Percentiles rank a stretch among this genome's conserved stretches.
phyloP scores from a whole-genome alignment of 1,139 yeast species.

The Pichia sp. region DNA sequence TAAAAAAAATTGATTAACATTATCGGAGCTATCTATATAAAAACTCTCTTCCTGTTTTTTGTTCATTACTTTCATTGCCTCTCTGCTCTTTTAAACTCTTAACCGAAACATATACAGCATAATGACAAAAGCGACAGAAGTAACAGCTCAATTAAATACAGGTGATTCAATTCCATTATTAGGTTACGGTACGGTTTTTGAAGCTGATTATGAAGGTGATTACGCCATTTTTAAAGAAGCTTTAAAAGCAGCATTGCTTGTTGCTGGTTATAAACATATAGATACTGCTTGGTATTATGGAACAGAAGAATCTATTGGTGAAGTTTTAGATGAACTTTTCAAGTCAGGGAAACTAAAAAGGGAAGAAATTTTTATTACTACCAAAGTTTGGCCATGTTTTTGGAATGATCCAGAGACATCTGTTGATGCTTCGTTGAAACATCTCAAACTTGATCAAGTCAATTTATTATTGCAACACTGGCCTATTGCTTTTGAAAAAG shows the following conservation, averaged over 20 bases:
- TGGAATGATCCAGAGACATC: constrained; percentile 25
- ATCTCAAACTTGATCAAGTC: constrained; percentile 41
- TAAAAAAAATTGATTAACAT: too few species aligned
- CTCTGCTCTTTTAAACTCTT: too few species aligned
- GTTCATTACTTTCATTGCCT: not conserved
- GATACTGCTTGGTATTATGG: constrained; percentile 69
- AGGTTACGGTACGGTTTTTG: constrained; percentile 73
- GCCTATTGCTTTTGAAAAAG: constrained; percentile 33
- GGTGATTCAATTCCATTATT: constrained; percentile 62
- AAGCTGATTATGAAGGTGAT: constrained; percentile 30
- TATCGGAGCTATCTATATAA: too few species aligned
- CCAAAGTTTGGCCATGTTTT: constrained; percentile 56
- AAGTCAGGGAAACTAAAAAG: constrained; percentile 41
- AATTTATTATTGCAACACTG: constrained; percentile 46
- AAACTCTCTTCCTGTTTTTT: not conserved
- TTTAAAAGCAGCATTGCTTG: constrained; percentile 55
- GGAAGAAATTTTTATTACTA: constrained; percentile 68
- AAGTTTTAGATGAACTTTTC: constrained; percentile 55
- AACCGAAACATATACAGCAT: not conserved
- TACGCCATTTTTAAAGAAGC: constrained; percentile 52
- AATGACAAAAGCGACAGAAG: constrained; percentile 5
- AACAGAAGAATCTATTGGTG: constrained; percentile 65
- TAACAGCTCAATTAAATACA: constrained; percentile 35
- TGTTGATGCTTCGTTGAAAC: constrained; percentile 26
- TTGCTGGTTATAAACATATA: constrained; percentile 68